Base-by-base conservation (phyloP, 306 rosid genomes). In the Psophocarpus tetragonolobus region DNA sequence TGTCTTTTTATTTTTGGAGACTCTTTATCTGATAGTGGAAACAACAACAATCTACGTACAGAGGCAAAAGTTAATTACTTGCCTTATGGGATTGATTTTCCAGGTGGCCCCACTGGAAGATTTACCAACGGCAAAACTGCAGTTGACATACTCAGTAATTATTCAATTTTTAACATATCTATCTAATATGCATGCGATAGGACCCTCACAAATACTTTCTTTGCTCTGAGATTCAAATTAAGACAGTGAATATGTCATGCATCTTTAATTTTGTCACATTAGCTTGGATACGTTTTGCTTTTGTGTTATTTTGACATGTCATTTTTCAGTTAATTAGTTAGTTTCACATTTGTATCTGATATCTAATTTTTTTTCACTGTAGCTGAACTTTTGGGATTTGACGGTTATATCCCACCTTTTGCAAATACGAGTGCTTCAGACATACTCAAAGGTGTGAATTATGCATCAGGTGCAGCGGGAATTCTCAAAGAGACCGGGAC, bases 381-480 rank as follows among this genome's bases (percentile, higher is more conserved):
- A 80, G 81, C 73, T 38, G n/a, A 85, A 15, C 73, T 68, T 61
- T 48, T 78, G 62, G 88, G 88, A 30, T 54, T 82, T 5, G 56
- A 70, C 1, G 4, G 45, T 21, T 20, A 42, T 47, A 92, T 92
- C 32, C 90, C 88, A 5, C 88, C 97, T 13, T 90, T 71, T 76
- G 78, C 80, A 63, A 78, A 74, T 58, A 75, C 79, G 0, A 18
- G 2, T 0, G 85, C 36, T 68, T 4, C 39, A 1, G 65, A 80
- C 24, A 83, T 87, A 62, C 42, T 79, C 15, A 2, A 42, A 51
- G 96, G 97, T 12, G 91, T 87, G 23, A 92, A 93, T 58, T 90
- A 93, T 64, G 97, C 97, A 48, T 93, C 97, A 0, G 97, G 92
- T 2, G 36, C 73, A 23, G 78, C 94, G 1, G 96, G 97, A 13